Evolutionary conservation across 73 alveolate genomes (phyloP).

Genomic region (Loxodes magnus): DNA sequence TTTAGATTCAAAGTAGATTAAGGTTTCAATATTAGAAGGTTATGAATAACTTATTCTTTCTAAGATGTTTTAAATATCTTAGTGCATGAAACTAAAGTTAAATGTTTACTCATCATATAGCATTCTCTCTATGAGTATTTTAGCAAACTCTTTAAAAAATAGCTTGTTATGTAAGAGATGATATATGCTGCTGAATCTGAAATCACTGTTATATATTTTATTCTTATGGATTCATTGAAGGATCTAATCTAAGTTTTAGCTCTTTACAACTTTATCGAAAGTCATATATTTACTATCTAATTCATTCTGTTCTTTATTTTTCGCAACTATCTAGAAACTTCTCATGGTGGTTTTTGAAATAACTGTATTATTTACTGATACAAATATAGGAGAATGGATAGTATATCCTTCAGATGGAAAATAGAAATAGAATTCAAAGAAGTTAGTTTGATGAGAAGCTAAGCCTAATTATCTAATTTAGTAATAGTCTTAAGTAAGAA

Average conservation of each 20-base stretch:
- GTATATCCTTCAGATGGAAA: slow-evolving; percentile 79
- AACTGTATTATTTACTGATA: slow-evolving; percentile 52
- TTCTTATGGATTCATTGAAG: background rate
- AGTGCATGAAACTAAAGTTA: too few species aligned
- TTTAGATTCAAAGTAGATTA: slow-evolving; percentile 58
- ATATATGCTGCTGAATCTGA: too few species aligned
- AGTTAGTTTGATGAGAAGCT: slow-evolving; percentile 57
- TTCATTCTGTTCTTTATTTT: slow-evolving; percentile 40
- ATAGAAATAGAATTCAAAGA: slow-evolving; percentile 58
- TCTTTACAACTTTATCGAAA: slow-evolving; percentile 37
- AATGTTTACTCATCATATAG: too few species aligned
- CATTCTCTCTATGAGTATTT: too few species aligned
- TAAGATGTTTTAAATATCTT: background rate
- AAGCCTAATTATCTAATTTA: slow-evolving; percentile 35
- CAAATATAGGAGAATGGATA: slow-evolving; percentile 67
- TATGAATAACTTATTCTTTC: background rate
- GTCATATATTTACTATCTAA: slow-evolving; percentile 43
- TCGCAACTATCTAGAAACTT: slow-evolving; percentile 22
- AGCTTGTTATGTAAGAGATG: too few species aligned
- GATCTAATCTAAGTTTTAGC: too few species aligned
- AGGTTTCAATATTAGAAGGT: slow-evolving; percentile 32
- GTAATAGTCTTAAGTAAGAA: slow-evolving; percentile 35
- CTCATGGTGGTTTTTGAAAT: slow-evolving; percentile 49
- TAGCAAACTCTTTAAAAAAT: too few species aligned
- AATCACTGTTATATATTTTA: slow-evolving; percentile 17